These are phyloP conservation scores for Persicaria tinctoria DNA, from an alignment of 148 eudicot species.

Conservation along the genomic window DNA sequence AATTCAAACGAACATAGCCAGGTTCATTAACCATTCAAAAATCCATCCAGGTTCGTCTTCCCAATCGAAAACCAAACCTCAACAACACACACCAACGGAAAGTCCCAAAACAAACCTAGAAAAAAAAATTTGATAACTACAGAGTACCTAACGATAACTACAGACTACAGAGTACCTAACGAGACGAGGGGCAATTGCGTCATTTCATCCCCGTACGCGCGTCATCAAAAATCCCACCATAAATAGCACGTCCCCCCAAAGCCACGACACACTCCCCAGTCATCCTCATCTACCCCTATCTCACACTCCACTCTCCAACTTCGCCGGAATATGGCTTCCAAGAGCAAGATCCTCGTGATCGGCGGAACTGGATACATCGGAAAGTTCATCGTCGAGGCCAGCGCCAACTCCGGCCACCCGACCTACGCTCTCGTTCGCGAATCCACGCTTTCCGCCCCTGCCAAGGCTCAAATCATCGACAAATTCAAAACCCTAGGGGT, in stretches of 20 bases:
- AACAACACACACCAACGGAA: background rate
- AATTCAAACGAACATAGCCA: background rate
- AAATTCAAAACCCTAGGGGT: conserved; percentile 47
- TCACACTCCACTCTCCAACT: background rate
- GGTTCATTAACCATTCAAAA: background rate
- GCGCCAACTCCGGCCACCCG: conserved; percentile 47
- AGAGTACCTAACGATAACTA: background rate
- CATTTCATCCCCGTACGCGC: background rate
- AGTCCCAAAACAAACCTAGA: background rate
- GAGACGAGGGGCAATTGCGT: background rate
- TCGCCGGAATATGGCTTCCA: conserved; percentile 31
- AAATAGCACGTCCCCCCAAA: background rate
- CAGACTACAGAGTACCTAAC: background rate
- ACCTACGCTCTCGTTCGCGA: conserved; percentile 50
- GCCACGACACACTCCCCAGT: background rate
- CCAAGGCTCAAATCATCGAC: conserved; percentile 37
- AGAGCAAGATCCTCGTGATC: conserved; percentile 52
- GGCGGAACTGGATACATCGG: conserved; percentile 76
- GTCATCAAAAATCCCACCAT: background rate
- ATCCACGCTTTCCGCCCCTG: conserved; percentile 33
- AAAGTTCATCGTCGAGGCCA: conserved; percentile 50
- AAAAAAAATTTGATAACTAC: no score
- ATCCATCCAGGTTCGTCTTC: conserved; percentile 3
- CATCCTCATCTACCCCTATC: background rate
- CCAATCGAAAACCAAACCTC: background rate